Evolutionary conservation across 129 eudicot species (phyloP).

Genomic region (Cynara cardunculus): DNA sequence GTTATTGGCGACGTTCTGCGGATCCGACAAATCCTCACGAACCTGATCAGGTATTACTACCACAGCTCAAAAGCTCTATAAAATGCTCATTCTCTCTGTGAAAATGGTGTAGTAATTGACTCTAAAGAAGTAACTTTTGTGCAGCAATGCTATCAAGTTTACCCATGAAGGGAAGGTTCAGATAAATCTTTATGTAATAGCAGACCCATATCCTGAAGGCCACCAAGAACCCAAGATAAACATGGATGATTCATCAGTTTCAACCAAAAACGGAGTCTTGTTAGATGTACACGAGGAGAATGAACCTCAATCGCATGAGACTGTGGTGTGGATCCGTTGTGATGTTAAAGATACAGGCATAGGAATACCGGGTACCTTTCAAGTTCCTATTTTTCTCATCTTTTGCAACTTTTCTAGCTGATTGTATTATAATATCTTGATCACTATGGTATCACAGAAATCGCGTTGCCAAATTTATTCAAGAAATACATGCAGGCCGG

Average conservation of each 20-base stretch:
- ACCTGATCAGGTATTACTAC: conserved; percentile 71
- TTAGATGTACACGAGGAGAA: conserved; percentile 35
- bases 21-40: conserved; percentile 93
- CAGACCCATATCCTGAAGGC: conserved; percentile 41
- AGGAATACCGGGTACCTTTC: conserved; percentile 84
- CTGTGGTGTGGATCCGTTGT: conserved; percentile 83
- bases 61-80: not conserved
- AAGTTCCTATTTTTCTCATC: not conserved
- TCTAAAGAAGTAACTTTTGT: not conserved
- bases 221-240: conserved; percentile 29
- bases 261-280: conserved; percentile 12
- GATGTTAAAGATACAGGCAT: conserved; percentile 96
- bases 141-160: conserved; percentile 93
- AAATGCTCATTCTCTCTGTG: not conserved
- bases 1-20: conserved; percentile 90
- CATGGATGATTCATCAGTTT: conserved; percentile 24
- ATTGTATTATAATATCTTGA: not conserved
- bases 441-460: conserved; percentile 47
- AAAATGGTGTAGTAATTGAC: not conserved
- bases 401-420: not conserved
- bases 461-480: conserved; percentile 76
- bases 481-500: conserved; percentile 98
- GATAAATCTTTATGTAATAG: conserved; percentile 64
- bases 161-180: conserved; percentile 93
- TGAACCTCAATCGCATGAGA: conserved; percentile 37